Evolutionary conservation across 2,329 filamentous ascomycete species (phyloP), one percentile per base, ranked within the genome.

Genomic region (Dactylellina haptotyla): DNA sequence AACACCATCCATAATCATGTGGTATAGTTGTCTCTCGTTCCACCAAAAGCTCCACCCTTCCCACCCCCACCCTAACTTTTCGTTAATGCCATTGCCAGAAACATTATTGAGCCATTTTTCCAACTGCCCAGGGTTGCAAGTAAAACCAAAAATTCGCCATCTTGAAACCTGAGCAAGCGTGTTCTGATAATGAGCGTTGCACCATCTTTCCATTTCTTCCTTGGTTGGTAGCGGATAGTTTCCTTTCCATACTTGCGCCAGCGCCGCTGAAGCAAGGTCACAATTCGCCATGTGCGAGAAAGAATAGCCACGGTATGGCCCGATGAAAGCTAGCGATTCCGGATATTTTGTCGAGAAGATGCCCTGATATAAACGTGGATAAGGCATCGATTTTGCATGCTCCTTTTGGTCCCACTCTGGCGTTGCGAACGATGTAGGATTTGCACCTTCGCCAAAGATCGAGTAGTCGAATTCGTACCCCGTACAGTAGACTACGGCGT

Each of bases 401-500:
- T 70, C 67, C 8, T 23, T 45, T 28, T 58, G 30, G 34, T 73
- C 54, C n/a, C 58, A 58, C 18, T 34, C 41, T 5, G 23, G 50
- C 6, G 28, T 37, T 28, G 30, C 30, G 26, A 20, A 62, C 32
- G 67, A 32, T 1, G 76, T 76, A 16, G 78, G 78, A 41, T 80
- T 78, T 32, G 77, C 75, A 9, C 75, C 71, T 23, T 25, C 18
- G 12, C 78, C 77, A 9, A 78, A 26, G 18, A 80, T 61, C 26
- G 76, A 74, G 45, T 75, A 79, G 69, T 78, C 75, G 39, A 76
- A 69, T 10, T 76, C 65, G 72, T 81, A 81, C 41, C 80, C 80
- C 8, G 80, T 81, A 62, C 79, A 80, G 63, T 76, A 81, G 51
- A 81, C 78, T 32, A 82, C 78, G 10, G 77, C 77, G 58, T 81